Evolutionary conservation across 2,329 filamentous ascomycete genomes (phyloP).

Genomic region (Remersonia thermophila): DNA sequence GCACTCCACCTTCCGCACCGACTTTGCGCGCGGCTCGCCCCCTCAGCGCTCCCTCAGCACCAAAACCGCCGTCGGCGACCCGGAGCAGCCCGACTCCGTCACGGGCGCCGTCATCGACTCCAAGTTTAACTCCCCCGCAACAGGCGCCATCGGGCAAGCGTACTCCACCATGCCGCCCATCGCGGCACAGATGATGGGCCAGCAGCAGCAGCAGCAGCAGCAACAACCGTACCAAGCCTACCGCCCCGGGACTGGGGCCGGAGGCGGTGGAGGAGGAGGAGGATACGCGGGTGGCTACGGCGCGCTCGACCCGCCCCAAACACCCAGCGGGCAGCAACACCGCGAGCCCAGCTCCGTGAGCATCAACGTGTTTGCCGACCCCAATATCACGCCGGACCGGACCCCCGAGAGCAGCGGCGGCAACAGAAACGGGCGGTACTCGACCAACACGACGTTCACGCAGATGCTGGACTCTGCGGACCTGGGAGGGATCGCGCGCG

Average conservation of each 20-base stretch:
- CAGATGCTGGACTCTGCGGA: conserved; percentile 39
- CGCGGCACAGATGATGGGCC: conserved; percentile 1
- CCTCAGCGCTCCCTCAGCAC: not conserved
- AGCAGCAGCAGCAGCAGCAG: conserved; percentile 2
- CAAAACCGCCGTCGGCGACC: too few species aligned
- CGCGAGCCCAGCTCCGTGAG: conserved; percentile 35
- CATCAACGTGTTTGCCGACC: conserved; percentile 42
- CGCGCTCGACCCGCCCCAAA: too few species aligned
- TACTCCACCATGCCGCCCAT: conserved; percentile 4
- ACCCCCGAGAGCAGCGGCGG: conserved; percentile 14
- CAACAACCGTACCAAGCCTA: too few species aligned
- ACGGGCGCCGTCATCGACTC: too few species aligned
- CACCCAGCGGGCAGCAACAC: not conserved
- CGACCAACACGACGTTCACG: conserved; percentile 37
- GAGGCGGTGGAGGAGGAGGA: too few species aligned
- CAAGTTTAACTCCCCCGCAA: too few species aligned
- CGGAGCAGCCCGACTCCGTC: too few species aligned
- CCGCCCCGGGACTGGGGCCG: too few species aligned
- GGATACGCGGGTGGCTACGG: too few species aligned
- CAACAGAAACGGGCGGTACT: conserved; percentile 5
- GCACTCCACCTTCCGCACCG: conserved; percentile 31
- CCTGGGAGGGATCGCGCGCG: conserved; percentile 29
- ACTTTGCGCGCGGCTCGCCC: conserved; percentile 28
- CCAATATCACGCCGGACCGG: conserved; percentile 23
- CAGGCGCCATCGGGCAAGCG: too few species aligned